These are phyloP conservation scores for Fragaria nilgerrensis DNA, from an alignment of 306 rosid genomes.

Conservation along the genomic window DNA sequence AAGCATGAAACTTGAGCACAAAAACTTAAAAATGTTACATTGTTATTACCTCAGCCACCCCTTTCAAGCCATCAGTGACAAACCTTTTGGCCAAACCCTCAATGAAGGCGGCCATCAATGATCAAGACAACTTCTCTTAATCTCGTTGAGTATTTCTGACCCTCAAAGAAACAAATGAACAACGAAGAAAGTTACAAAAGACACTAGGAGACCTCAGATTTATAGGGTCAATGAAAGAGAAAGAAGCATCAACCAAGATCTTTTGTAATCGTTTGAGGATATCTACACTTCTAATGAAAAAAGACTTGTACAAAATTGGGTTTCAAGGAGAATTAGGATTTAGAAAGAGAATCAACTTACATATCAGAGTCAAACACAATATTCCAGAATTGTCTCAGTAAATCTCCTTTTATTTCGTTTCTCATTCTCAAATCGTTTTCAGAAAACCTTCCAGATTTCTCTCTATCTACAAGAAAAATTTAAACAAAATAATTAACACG, in stretches of 20 bases:
- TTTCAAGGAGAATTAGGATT: not conserved
- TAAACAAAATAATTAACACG: not conserved
- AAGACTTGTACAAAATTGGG: not conserved
- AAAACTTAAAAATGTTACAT: not conserved
- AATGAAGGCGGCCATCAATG: not conserved
- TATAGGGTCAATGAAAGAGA: not conserved
- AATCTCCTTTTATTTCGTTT: constrained; percentile 2
- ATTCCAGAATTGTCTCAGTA: not conserved
- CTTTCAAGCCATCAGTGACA: not conserved
- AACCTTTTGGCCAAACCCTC: not conserved
- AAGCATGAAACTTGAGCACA: not conserved
- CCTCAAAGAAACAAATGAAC: not conserved
- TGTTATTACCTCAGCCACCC: not conserved
- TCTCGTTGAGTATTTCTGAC: not conserved
- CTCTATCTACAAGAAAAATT: not conserved
- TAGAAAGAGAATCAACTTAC: not conserved
- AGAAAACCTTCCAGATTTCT: constrained; percentile 8
- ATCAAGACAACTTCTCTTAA: not conserved
- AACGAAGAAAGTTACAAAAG: not conserved
- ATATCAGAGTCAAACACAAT: not conserved
- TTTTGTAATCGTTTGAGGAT: not conserved
- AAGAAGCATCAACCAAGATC: not conserved
- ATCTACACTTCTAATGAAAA: not conserved
- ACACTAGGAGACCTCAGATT: not conserved
- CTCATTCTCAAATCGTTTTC: not conserved